Percentiles rank a stretch among this genome's conserved stretches.
phyloP scores from a whole-genome alignment of 108 stramenopile species.

The Chaetoceros tenuissimus region DNA sequence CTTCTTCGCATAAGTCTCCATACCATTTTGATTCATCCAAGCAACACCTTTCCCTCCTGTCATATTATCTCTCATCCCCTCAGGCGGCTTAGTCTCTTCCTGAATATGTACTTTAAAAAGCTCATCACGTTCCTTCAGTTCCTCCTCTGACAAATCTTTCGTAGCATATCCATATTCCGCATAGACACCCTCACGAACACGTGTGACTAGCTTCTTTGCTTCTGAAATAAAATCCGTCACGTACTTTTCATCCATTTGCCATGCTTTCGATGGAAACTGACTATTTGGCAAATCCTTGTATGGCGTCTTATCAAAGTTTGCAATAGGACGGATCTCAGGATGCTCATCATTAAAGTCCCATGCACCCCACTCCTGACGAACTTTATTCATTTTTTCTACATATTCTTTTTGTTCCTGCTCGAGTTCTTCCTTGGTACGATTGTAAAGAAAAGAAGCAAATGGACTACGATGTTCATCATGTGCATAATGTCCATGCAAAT shows the following conservation, averaged over 20 bases:
- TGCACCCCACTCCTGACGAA: conserved; percentile 15
- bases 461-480: conserved; percentile 25
- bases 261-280: conserved; percentile 33
- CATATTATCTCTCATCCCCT: too few relatives aligned
- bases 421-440: conserved; percentile 14
- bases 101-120: not conserved
- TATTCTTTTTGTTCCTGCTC: conserved; percentile 13
- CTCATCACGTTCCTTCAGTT: not conserved
- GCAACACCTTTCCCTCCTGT: conserved; percentile 1
- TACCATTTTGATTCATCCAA: conserved; percentile 1
- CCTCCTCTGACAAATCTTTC: not conserved
- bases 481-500: conserved; percentile 20
- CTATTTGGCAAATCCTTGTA: conserved; percentile 2
- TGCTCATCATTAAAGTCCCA: conserved; percentile 9
- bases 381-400: conserved; percentile 15
- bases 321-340: not conserved
- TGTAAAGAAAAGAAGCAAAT: conserved; percentile 18
- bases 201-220: conserved; percentile 44
- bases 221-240: conserved; percentile 47
- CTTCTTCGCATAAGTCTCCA: conserved; percentile 27
- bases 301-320: not conserved
- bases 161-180: conserved; percentile 46
- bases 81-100: not conserved
- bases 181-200: conserved; percentile 55
- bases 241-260: conserved; percentile 63